A percentile compares a stretch with the other conserved stretches of the same genome.
Evolutionary conservation across 805 yeast species (phyloP).

Genomic region (Pichia ethanolica): DNA sequence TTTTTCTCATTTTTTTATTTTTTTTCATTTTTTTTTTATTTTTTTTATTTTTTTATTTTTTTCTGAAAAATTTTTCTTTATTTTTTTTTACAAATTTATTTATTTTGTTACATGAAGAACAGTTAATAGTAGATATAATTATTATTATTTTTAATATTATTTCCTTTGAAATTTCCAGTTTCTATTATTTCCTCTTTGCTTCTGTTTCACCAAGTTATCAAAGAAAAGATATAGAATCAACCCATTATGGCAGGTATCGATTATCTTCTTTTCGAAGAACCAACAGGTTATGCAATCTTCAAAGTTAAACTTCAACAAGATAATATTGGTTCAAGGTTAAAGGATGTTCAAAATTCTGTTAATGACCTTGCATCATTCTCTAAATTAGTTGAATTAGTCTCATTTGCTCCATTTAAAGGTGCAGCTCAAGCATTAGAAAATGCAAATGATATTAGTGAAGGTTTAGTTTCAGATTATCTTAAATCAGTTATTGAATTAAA

Average conservation of each 20-base stretch:
- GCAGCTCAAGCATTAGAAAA: constrained; percentile 99
- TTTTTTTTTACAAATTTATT: too few relatives aligned
- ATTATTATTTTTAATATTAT: too few relatives aligned
- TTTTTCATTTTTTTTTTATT: not conserved
- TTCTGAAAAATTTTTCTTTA: not conserved
- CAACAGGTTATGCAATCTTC: constrained; percentile 96
- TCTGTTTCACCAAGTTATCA: too few relatives aligned
- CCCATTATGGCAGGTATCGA: constrained; percentile 63
- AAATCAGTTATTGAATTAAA: constrained; percentile 84
- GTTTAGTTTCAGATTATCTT: constrained; percentile 87
- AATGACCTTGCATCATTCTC: constrained; percentile 82
- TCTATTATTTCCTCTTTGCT: too few relatives aligned
- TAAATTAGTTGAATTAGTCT: constrained; percentile 85
- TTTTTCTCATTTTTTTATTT: not conserved
- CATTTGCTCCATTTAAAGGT: constrained; percentile 97
- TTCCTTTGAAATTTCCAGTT: too few relatives aligned
- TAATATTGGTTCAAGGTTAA: constrained; percentile 82
- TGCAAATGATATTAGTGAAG: constrained; percentile 96
- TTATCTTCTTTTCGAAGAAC: constrained; percentile 93
- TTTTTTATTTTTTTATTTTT: not conserved
- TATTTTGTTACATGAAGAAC: too few relatives aligned
- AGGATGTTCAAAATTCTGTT: constrained; percentile 89
- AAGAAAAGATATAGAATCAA: not conserved
- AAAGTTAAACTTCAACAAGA: constrained; percentile 92
- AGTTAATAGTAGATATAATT: too few relatives aligned